Evolutionary conservation across 2,329 filamentous ascomycete genomes (phyloP).

Genomic region (Coniochaeta pulveracea): DNA sequence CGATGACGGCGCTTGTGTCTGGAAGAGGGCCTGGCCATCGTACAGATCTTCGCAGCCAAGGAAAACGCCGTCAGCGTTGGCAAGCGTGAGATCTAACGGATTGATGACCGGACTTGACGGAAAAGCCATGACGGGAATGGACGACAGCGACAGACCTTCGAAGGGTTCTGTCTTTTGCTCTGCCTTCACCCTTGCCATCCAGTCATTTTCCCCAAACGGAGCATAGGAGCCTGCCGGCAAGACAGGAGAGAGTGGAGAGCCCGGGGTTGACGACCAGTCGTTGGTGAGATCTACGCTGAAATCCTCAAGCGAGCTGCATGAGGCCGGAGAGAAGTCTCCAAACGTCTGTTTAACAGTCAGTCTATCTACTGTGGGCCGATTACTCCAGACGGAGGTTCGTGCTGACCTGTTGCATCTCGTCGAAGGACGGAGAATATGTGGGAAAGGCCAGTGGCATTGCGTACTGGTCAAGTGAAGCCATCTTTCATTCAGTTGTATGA

Average conservation of each 20-base stretch:
- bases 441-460: too few species aligned
- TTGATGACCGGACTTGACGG: constrained; percentile 22
- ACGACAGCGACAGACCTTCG: constrained; percentile 16
- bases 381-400: too few species aligned
- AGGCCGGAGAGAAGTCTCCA: constrained; percentile 14
- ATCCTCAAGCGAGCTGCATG: constrained; percentile 17
- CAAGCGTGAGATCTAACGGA: constrained; percentile 19
- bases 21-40: constrained; percentile 16
- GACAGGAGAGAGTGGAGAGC: constrained; percentile 18
- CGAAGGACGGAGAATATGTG: too few species aligned
- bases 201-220: constrained; percentile 16
- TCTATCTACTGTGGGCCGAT: too few species aligned
- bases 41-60: constrained; percentile 15
- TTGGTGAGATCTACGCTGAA: constrained; percentile 21
- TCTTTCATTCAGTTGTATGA: too few species aligned
- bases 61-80: constrained; percentile 9
- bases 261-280: constrained; percentile 23
- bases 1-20: constrained; percentile 8
- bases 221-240: constrained; percentile 18
- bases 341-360: constrained; percentile 12
- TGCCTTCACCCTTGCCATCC: constrained; percentile 19
- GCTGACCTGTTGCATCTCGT: too few species aligned
- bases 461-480: too few species aligned
- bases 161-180: constrained; percentile 19
- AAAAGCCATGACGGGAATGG: constrained; percentile 12